Conservation (phyloP, 495 filamentous ascomycete genomes). For the Penicillium tannophilum region DNA sequence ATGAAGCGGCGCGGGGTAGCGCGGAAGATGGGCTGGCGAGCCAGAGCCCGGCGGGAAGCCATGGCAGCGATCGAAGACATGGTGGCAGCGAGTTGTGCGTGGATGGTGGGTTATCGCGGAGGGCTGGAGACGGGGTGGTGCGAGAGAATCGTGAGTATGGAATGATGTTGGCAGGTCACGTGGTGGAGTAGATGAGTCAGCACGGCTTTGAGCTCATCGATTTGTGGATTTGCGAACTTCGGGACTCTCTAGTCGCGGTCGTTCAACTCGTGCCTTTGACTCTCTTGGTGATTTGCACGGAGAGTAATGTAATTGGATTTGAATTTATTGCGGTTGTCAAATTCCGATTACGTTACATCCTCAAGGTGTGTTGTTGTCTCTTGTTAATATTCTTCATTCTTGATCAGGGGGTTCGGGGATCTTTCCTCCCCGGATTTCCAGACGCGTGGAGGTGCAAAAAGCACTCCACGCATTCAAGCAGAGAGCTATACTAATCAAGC, state of each 20-base stretch:
- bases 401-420: constrained; percentile 24
- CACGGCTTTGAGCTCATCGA: constrained; percentile 13
- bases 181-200: constrained; percentile 38
- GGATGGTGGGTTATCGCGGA: constrained; percentile 19
- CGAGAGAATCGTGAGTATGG: constrained; percentile 36
- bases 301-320: background rate
- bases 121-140: constrained; percentile 26
- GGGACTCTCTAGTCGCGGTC: background rate
- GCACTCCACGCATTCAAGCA: background rate
- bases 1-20: constrained; percentile 45
- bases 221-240: background rate
- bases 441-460: constrained; percentile 17
- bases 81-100: constrained; percentile 34
- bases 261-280: background rate
- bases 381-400: constrained; percentile 2
- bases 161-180: constrained; percentile 46
- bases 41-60: constrained; percentile 53
- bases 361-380: background rate
- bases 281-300: background rate
- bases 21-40: constrained; percentile 47
- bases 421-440: constrained; percentile 17
- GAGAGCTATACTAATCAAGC: background rate
- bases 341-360: background rate
- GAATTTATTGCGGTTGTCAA: background rate
- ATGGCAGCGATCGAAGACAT: constrained; percentile 57